A percentile compares a stretch with the other conserved stretches of the same genome.
phyloP scores from a whole-genome alignment of 495 filamentous ascomycete genomes.

The Xylaria castorea region DNA sequence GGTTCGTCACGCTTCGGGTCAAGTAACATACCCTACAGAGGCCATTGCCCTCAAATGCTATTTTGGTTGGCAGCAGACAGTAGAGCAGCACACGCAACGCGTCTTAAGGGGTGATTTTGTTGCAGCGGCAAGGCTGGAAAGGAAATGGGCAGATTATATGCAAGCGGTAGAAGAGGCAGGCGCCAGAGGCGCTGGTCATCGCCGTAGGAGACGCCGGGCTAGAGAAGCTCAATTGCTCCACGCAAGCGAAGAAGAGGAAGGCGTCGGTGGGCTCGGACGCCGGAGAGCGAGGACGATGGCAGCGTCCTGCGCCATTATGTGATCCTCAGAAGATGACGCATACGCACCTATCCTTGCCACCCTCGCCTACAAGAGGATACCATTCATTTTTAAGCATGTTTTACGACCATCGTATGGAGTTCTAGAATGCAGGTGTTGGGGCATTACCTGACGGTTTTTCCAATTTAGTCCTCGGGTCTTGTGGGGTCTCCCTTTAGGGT shows the following conservation, averaged over 20 bases:
- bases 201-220: constrained; percentile 74
- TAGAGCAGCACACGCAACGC: constrained; percentile 87
- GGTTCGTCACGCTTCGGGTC: constrained; percentile 49
- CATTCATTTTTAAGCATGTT: neutral
- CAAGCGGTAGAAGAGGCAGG: constrained; percentile 86
- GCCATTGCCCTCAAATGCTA: constrained; percentile 90
- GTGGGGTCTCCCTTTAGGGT: neutral
- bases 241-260: constrained; percentile 77
- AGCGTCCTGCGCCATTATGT: constrained; percentile 62
- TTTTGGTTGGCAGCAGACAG: constrained; percentile 93
- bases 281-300: constrained; percentile 61
- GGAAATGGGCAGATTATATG: constrained; percentile 96
- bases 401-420: constrained; percentile 21
- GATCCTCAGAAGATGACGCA: constrained; percentile 30
- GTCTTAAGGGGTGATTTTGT: constrained; percentile 76
- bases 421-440: constrained; percentile 2
- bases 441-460: neutral
- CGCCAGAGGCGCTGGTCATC: constrained; percentile 60
- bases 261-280: constrained; percentile 44
- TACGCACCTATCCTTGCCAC: neutral
- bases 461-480: neutral
- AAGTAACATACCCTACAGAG: constrained; percentile 66
- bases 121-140: constrained; percentile 75
- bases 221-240: constrained; percentile 78
- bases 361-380: neutral